Evolutionary conservation across 257 asterid genomes (phyloP).

Genomic region (Fraxinus quadrangulata): DNA sequence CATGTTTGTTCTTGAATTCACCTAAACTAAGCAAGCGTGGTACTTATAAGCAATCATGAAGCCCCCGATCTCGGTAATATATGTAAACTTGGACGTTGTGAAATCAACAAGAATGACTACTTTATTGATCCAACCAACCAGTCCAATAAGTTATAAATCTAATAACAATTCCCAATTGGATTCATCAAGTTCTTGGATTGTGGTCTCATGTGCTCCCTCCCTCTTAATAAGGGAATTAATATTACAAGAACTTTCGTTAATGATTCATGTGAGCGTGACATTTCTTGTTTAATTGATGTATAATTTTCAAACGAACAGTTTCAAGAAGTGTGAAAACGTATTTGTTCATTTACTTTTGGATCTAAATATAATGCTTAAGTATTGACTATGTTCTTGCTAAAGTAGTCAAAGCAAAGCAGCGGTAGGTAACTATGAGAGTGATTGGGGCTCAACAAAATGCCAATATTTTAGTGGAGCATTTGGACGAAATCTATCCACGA

Average conservation of each 20-base stretch:
- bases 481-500: background rate
- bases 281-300: background rate
- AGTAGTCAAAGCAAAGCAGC: conserved; percentile 2
- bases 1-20: no score
- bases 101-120: background rate
- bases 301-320: background rate
- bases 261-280: background rate
- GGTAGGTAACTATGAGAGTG: background rate
- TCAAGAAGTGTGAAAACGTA: background rate
- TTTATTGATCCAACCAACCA: no score
- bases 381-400: background rate
- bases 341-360: background rate
- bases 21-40: background rate
- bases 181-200: no score
- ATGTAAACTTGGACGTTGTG: background rate
- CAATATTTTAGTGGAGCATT: background rate
- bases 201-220: no score
- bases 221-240: no score
- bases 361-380: background rate
- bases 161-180: no score
- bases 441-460: background rate
- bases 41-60: background rate
- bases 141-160: no score
- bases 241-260: no score
- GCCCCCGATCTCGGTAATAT: no score